Base-by-base conservation (phyloP, 2,329 filamentous ascomycete species). In the Neopestalotiopsis sp. region DNA sequence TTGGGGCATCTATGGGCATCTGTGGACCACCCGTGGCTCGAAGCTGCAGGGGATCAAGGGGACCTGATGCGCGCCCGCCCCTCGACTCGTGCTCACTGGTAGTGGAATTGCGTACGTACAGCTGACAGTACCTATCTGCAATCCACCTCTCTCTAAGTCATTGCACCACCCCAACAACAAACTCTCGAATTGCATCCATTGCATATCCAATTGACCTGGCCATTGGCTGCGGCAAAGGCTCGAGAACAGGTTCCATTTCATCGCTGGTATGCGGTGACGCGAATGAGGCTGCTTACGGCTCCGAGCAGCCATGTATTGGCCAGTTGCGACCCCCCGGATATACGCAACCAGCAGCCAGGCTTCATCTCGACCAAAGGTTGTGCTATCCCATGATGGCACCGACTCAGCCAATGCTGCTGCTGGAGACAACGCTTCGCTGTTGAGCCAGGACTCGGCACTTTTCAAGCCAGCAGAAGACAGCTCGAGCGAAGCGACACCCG, bases 281-380 rank as follows among this genome's bases (percentile, higher is more conserved):
- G 76, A 75, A 78, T 78, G 77, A 77, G 76, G 77, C 75, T 79
- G 74, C 74, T 70, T 72, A 68, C 69, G 72, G 76, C 75, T 76
- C 73, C 71, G 72, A 73, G 76, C 73, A 77, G 85, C 83, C 86
- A 97, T 96, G 94, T 97, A 97, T 87, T 97, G 94, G 94, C 94
- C 94, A 77, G 89, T 94, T 81, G 93, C 92, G 81, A 93, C 93
- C 79, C 93, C 94, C 78, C 90, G 91, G 80, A 90, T 95, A 80
- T 95, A 94, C 84, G 91, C 93, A 78, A 92, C 92, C 75, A 92
- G 87, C 83, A 93, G 89, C 82, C 86, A 86, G 79, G 81, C 85
- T 73, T 81, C 84, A 67, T 80, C 82, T 68, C 80, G 71, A 61
- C 68, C 85, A 73, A 85, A 83, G 71, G 78, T 85, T 68, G 82